Conservation (phyloP, 1,284 basidiomycete species). For the Coniferiporia sulphurascens region DNA sequence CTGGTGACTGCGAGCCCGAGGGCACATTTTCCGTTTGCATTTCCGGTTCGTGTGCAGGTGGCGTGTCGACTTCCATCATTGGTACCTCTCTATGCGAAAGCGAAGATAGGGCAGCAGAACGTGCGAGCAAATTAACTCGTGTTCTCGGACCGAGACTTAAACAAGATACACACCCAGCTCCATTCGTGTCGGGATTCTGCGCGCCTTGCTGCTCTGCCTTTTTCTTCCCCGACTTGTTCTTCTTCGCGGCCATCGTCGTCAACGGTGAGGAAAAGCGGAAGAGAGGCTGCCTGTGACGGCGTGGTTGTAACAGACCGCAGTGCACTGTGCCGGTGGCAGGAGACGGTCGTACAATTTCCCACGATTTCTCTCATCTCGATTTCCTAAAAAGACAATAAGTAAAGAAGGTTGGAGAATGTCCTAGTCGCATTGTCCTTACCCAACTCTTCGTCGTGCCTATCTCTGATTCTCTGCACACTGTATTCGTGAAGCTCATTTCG, state of each 20-base stretch:
- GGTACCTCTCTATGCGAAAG: conserved; percentile 16
- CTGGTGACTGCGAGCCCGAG: conserved; percentile 20
- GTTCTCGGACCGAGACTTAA: background rate
- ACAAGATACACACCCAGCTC: conserved; percentile 11
- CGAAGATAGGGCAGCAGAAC: background rate
- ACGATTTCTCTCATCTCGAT: too few relatives aligned
- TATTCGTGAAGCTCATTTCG: too few relatives aligned
- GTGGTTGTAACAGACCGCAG: too few relatives aligned
- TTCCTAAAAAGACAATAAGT: too few relatives aligned
- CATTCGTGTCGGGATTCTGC: conserved; percentile 19
- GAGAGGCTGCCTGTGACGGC: background rate
- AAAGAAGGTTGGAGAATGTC: too few relatives aligned
- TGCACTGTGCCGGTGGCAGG: too few relatives aligned
- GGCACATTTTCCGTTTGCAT: background rate
- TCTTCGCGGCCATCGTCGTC: conserved; percentile 27
- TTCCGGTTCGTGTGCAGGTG: background rate
- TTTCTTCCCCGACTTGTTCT: conserved; percentile 29
- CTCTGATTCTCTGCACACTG: too few relatives aligned
- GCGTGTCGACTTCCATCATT: conserved; percentile 12
- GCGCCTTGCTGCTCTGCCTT: conserved; percentile 22
- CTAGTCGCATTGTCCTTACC: too few relatives aligned
- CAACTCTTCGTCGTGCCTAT: too few relatives aligned
- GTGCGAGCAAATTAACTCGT: background rate
- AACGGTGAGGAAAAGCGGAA: background rate
- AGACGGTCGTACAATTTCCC: too few relatives aligned